Base-by-base conservation (phyloP, 805 yeast species). In the Wickerhamomyces strasburgensis region DNA sequence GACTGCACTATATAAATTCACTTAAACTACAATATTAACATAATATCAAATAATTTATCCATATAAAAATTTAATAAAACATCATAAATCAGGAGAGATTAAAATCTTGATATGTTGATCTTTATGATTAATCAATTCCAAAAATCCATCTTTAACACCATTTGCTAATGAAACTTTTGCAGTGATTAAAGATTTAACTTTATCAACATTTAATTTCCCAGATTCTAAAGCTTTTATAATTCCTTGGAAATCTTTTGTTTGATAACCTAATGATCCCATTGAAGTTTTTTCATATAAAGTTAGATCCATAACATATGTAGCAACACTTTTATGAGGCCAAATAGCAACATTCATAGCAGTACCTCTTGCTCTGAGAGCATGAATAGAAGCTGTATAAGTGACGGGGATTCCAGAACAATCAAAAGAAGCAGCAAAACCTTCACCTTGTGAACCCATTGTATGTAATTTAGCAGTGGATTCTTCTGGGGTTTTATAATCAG, bases 381-480 rank as follows among this genome's bases (percentile, higher is more conserved):
- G 57, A 31, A 70, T 51, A 5, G 67, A 58, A 5, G 71, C 63
- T 16, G 63, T 56, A 44, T 65, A 70, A n/a, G 75, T 70, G 3
- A 56, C 58, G 19, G 68, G 68, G 14, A 69, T 62, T 30, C 79
- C 79, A 2, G 76, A 70, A 50, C 78, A 72, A 52, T 74, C 80
- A 52, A 64, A 73, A 0, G 77, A 65, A 32, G 62, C 67, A 40
- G 72, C 70, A 48, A 70, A 74, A 2, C 79, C 79, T 39, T 57
- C 58, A 26, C 62, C 61, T 9, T 57, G 62, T 3, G 69, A 65
- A 3, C 65, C 63, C 18, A 68, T 39, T 33, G 56, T 47, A 30
- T 52, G 55, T 38, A 70, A 48, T 14, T 57, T 61, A 5, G 36
- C 49, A 21, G 63, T 54, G 30, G 62, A 49, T 21, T 60, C 54